phyloP scores from a whole-genome alignment of 805 yeast species.

The Schwanniomyces occidentalis region DNA sequence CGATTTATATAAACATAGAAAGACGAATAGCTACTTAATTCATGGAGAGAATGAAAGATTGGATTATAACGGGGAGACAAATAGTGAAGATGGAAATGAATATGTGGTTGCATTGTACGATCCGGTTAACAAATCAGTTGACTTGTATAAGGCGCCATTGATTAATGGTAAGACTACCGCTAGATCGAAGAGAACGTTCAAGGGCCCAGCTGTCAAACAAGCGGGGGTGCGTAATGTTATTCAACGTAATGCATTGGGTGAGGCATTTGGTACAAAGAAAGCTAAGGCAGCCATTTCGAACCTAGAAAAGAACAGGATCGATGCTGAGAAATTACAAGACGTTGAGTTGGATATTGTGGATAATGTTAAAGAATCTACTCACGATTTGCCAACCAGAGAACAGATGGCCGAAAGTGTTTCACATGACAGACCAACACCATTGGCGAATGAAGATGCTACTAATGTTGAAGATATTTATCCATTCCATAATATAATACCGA shows the following conservation, averaged over 20 bases:
- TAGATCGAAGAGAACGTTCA: conserved; percentile 53
- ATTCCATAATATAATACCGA: conserved; percentile 65
- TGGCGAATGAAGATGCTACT: conserved; percentile 74
- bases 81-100: conserved; percentile 32
- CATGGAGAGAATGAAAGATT: conserved; percentile 79
- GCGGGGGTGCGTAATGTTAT: conserved; percentile 48
- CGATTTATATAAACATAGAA: conserved; percentile 57
- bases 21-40: conserved; percentile 42
- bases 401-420: conserved; percentile 58
- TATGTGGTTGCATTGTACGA: conserved; percentile 82
- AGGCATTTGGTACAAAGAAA: conserved; percentile 95
- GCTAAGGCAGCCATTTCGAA: conserved; percentile 89
- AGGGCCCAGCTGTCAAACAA: conserved; percentile 67
- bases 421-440: conserved; percentile 81
- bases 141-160: conserved; percentile 63
- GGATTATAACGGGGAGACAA: conserved; percentile 65
- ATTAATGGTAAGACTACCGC: conserved; percentile 64
- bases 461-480: conserved; percentile 83
- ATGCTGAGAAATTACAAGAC: conserved; percentile 74
- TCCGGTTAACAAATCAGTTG: conserved; percentile 59
- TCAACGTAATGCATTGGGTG: conserved; percentile 86
- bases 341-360: conserved; percentile 82
- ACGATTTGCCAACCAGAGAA: conserved; percentile 68
- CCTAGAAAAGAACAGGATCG: conserved; percentile 80
- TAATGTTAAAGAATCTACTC: conserved; percentile 68